Evolutionary conservation across 225 moss, liverwort and hornwort genomes (phyloP).

Genomic region (Marchantia polymorpha): DNA sequence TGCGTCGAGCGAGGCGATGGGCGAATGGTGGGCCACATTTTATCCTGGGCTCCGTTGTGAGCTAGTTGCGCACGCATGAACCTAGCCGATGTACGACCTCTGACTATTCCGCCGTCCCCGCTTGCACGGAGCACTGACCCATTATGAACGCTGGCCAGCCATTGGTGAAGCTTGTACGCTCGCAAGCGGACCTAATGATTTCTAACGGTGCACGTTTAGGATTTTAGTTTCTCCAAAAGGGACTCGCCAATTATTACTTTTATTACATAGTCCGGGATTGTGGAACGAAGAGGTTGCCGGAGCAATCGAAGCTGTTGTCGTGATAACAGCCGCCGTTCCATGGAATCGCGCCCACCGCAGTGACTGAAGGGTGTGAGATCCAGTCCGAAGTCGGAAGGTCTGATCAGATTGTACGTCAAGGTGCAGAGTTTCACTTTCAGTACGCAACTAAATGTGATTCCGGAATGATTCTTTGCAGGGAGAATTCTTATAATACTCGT

Average conservation of each 20-base stretch:
- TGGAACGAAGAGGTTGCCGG: not conserved
- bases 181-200: too few relatives aligned
- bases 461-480: not conserved
- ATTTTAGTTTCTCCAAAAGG: not conserved
- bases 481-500: not conserved
- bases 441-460: not conserved
- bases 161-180: not conserved
- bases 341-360: not conserved
- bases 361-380: not conserved
- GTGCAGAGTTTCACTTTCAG: too few relatives aligned
- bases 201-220: not conserved
- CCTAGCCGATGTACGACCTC: not conserved
- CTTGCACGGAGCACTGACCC: not conserved
- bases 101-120: not conserved
- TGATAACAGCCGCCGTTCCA: not conserved
- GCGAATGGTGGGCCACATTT: not conserved
- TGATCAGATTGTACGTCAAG: not conserved
- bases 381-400: not conserved
- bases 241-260: not conserved
- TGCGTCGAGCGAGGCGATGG: too few relatives aligned
- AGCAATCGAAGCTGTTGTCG: not conserved
- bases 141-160: not conserved
- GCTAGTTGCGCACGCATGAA: not conserved
- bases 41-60: not conserved
- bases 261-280: not conserved